Percentiles rank a stretch among this genome's conserved stretches.
Evolutionary conservation across 768 basidiomycete genomes (phyloP).

Genomic region (Mycena chlorophos): DNA sequence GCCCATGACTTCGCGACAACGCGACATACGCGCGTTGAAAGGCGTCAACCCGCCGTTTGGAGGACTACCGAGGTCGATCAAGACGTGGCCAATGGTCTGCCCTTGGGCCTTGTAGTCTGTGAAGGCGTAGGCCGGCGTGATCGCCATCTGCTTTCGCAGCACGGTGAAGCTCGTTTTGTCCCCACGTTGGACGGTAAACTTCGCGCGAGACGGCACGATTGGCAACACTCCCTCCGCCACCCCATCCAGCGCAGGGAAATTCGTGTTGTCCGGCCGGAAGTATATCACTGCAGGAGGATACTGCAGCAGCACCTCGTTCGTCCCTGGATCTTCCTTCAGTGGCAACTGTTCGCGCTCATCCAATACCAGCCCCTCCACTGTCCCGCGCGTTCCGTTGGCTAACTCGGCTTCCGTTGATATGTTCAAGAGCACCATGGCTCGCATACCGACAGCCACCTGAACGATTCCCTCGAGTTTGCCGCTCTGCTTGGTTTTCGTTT

Average conservation of each 20-base stretch:
- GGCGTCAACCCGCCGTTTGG: slow-evolving; percentile 31
- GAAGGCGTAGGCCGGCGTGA: slow-evolving; percentile 42
- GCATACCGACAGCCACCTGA: slow-evolving; percentile 3
- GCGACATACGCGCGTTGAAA: slow-evolving; percentile 45
- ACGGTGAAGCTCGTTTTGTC: slow-evolving; percentile 2
- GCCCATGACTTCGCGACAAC: slow-evolving; percentile 33
- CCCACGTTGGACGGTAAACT: slow-evolving; percentile 23
- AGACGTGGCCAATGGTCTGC: slow-evolving; percentile 37
- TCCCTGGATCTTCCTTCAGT: background rate
- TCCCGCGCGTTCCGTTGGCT: slow-evolving; percentile 6
- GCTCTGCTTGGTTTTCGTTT: background rate
- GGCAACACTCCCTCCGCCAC: slow-evolving; percentile 29
- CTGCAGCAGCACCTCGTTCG: slow-evolving; percentile 18
- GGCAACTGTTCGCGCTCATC: too few species aligned
- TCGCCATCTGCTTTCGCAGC: slow-evolving; percentile 27
- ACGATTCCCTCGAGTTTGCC: background rate
- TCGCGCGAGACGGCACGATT: slow-evolving; percentile 20
- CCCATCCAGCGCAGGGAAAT: slow-evolving; percentile 22
- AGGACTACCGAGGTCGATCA: slow-evolving; percentile 40
- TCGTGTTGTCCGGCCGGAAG: slow-evolving; percentile 29
- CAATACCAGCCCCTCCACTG: too few species aligned
- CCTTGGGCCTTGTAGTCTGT: slow-evolving; percentile 45
- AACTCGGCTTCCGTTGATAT: slow-evolving; percentile 7
- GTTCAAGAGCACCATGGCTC: slow-evolving; percentile 8
- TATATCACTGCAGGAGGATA: slow-evolving; percentile 28